These are phyloP conservation scores for Gleditsia sinensis DNA, from an alignment of 306 rosid genomes.

Conservation along the genomic window DNA sequence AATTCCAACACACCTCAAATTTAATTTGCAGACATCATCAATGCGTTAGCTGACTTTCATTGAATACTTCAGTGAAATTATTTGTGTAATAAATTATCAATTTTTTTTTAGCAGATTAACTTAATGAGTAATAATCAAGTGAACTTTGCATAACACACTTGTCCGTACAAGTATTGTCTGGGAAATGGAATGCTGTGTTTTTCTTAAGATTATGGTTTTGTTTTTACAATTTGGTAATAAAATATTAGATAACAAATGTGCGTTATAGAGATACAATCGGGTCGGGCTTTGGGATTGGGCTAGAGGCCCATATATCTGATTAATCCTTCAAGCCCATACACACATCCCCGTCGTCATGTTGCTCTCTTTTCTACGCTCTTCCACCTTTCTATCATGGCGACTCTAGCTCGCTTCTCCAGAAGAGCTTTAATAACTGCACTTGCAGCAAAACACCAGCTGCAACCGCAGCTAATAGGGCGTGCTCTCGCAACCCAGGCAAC, in stretches of 20 bases:
- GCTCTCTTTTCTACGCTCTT: neutral
- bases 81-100: too few relatives aligned
- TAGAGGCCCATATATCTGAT: neutral
- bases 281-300: neutral
- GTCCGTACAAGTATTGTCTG: too few relatives aligned
- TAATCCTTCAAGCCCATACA: neutral
- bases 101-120: too few relatives aligned
- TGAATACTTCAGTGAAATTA: too few relatives aligned
- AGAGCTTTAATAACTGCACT: conserved; percentile 53
- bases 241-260: too few relatives aligned
- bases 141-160: too few relatives aligned
- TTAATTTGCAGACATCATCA: neutral
- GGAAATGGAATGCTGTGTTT: too few relatives aligned
- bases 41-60: neutral
- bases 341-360: neutral
- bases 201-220: too few relatives aligned
- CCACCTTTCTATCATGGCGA: conserved; percentile 46
- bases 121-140: too few relatives aligned
- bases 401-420: conserved; percentile 76
- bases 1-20: too few relatives aligned
- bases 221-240: too few relatives aligned
- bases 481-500: conserved; percentile 58
- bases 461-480: conserved; percentile 41
- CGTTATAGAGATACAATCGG: too few relatives aligned
- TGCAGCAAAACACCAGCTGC: conserved; percentile 32